Base-by-base conservation (phyloP, 2,329 filamentous ascomycete species). In the Hypoxylon sp. region DNA sequence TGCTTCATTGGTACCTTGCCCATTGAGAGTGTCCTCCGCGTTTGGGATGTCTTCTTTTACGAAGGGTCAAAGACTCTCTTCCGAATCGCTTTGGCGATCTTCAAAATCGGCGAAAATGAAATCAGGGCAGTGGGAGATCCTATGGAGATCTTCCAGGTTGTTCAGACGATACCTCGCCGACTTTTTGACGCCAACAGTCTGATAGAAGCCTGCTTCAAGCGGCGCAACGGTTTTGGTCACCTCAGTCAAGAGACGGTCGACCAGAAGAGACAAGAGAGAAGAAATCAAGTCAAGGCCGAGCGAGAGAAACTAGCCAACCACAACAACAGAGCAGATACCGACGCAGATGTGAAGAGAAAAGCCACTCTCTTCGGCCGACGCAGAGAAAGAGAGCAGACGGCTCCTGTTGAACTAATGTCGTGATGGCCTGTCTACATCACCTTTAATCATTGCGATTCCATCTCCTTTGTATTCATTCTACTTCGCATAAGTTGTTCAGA, bases 11-110 rank as follows among this genome's bases (percentile, higher is more conserved):
- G 94, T 58, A 97, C 93, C 0, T 83, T 98, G 17, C 95, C 95
- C 1, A 94, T 97, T 68, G 95, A 98, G 81, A 93, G 91, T 17
- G 95, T 94, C 0, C 86, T 98, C 17, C 91, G 95, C 6, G 93
- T 98, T 1, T 98, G 95, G 95, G 95, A 98, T 74, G 89, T 93
- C 1, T 94, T 98, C 77, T 97, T 98, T 79, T 97, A 97, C 79
- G 95, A 98, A 80, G 95, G 95, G 2, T 94, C 92, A 52, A 97
- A 96, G 79, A 97, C 94, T 0, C 87, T 98, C 5, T 98, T 98
- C 82, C 92, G 94, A 51, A 93, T 97, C 63, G 93, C 95, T 0
- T 83, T 98, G 45, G 91, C 93, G 32, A 92, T 98, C 67, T 97
- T 98, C 86, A 97, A 97, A 80, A 84, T 91, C 1, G 93, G 93